Percentiles rank a stretch among this genome's conserved stretches.
These are phyloP conservation scores for Cymodocea nodosa DNA, from an alignment of 116 monocot species.

Conservation along the genomic window DNA sequence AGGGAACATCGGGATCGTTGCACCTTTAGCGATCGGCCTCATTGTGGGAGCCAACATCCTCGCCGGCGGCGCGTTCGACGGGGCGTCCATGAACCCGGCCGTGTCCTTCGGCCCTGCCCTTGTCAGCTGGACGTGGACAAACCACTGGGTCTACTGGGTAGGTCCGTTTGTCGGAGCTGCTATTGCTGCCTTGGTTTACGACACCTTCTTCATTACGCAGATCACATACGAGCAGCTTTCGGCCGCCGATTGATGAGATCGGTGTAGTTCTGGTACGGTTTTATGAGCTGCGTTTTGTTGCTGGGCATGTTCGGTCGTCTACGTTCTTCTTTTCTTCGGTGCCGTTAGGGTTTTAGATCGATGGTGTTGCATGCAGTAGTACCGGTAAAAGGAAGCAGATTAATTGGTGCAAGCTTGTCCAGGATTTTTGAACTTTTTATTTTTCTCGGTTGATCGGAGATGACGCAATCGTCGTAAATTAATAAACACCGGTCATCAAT, in stretches of 20 bases:
- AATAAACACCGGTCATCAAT: no score
- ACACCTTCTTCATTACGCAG: conserved; percentile 20
- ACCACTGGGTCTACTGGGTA: conserved; percentile 45
- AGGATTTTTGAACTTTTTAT: no score
- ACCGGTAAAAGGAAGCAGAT: no score
- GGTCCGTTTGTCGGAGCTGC: conserved; percentile 26
- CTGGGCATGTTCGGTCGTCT: no score
- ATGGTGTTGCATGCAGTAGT: no score
- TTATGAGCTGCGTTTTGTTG: no score
- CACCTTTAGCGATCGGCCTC: conserved; percentile 33
- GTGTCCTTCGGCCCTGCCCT: conserved; percentile 33
- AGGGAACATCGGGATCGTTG: conserved; percentile 27
- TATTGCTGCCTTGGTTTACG: conserved; percentile 28
- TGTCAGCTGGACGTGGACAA: conserved; percentile 29
- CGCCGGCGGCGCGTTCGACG: conserved; percentile 32
- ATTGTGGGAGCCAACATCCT: conserved; percentile 37
- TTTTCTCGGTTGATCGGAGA: no score
- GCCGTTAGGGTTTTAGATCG: no score
- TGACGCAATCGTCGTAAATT: no score
- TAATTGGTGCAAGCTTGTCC: no score
- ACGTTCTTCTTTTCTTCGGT: no score
- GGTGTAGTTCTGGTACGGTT: no score
- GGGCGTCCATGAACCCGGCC: conserved; percentile 40
- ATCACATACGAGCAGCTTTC: conserved; percentile 20
- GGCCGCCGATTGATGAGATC: conserved; percentile 15